Evolutionary conservation across 768 basidiomycete genomes (phyloP).

Genomic region (Termitomyces titanicus): DNA sequence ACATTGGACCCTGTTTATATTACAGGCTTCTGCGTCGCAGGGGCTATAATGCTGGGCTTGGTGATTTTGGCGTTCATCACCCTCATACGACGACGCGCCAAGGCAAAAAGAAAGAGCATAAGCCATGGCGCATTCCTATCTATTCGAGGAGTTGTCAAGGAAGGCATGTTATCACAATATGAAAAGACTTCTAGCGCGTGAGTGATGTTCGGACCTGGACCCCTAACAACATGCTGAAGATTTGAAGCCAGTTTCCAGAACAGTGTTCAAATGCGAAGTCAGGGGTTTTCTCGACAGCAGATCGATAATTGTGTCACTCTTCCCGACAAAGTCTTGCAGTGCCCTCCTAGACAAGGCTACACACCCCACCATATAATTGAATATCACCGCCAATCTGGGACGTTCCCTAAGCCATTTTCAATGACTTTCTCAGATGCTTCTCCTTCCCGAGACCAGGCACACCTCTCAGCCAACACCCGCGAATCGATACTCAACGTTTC

Average conservation of each 20-base stretch:
- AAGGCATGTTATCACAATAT: slow-evolving; percentile 13
- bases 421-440: slow-evolving; percentile 30
- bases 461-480: slow-evolving; percentile 13
- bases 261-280: slow-evolving; percentile 2
- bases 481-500: slow-evolving; percentile 24
- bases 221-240: not conserved
- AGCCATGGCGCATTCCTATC: slow-evolving; percentile 43
- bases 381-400: slow-evolving; percentile 40
- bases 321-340: slow-evolving; percentile 46
- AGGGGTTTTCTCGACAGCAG: slow-evolving; percentile 37
- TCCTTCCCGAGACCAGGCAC: slow-evolving; percentile 4
- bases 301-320: slow-evolving; percentile 46
- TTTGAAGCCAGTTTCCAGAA: not conserved
- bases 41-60: slow-evolving; percentile 34
- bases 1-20: slow-evolving; percentile 35
- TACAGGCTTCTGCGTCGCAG: slow-evolving; percentile 48
- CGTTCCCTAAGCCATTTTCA: slow-evolving; percentile 39
- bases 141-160: slow-evolving; percentile 43
- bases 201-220: not conserved
- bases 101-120: slow-evolving; percentile 30
- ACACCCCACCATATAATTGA: slow-evolving; percentile 39
- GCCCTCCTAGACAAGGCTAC: slow-evolving; percentile 19
- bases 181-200: not conserved
- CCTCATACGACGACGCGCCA: slow-evolving; percentile 36
- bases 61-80: slow-evolving; percentile 40